These are phyloP conservation scores for Kernera saxatilis DNA, from an alignment of 345 rosid species.

Conservation along the genomic window DNA sequence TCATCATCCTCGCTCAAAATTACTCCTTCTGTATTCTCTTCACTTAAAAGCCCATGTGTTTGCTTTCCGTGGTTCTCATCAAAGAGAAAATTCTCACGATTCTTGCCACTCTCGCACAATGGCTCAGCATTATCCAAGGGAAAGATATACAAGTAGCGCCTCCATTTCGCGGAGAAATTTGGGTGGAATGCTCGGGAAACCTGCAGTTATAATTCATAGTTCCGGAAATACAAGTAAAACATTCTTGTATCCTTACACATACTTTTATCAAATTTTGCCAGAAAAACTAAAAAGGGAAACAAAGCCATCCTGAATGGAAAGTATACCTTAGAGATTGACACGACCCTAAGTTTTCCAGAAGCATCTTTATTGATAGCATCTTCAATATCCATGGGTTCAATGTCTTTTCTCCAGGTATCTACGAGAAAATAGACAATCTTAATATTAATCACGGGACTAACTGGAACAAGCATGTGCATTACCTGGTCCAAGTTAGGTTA, in stretches of 20 bases:
- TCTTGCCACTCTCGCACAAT: conserved; percentile 28
- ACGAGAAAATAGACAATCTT: conserved; percentile 4
- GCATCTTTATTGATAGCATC: conserved; percentile 51
- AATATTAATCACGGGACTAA: background rate
- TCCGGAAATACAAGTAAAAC: background rate
- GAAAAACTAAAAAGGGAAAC: background rate
- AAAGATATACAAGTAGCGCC: conserved; percentile 81
- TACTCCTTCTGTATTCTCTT: conserved; percentile 22
- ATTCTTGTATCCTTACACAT: conserved; percentile 2
- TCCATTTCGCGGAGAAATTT: conserved; percentile 96
- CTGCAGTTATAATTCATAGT: conserved; percentile 31
- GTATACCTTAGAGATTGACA: conserved; percentile 65
- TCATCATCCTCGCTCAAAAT: conserved; percentile 18
- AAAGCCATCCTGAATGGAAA: background rate
- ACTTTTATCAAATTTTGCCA: background rate
- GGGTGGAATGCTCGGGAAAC: conserved; percentile 83
- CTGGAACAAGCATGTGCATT: background rate
- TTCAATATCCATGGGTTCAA: conserved; percentile 51
- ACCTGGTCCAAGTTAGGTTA: no score
- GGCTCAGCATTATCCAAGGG: conserved; percentile 51
- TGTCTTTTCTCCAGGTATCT: conserved; percentile 91
- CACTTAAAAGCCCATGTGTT: conserved; percentile 27
- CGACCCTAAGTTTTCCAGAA: conserved; percentile 63
- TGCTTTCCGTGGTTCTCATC: conserved; percentile 17
- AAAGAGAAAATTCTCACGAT: conserved; percentile 21